These are phyloP conservation scores for Penicillium sp. DNA, from an alignment of 2,329 filamentous ascomycete species.

Conservation along the genomic window DNA sequence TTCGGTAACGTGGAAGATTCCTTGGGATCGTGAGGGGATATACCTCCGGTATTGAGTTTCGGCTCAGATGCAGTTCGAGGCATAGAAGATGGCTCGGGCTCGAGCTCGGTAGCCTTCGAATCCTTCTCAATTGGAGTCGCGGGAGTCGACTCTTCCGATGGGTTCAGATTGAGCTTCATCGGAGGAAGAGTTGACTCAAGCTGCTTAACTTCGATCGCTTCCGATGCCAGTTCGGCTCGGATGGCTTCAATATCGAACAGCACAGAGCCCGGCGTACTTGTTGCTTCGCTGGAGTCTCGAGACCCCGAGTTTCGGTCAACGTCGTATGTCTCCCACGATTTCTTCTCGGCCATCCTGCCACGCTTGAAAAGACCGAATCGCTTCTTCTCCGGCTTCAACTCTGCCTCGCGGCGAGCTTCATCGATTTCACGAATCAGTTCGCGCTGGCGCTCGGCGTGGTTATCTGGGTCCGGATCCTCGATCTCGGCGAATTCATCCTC, in stretches of 20 bases:
- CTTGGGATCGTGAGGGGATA: conserved; percentile 11
- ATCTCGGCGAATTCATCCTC: conserved; percentile 95
- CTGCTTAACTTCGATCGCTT: conserved; percentile 70
- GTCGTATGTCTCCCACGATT: conserved; percentile 93
- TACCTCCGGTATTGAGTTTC: conserved; percentile 8
- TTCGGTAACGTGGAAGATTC: conserved; percentile 13
- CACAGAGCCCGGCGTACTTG: conserved; percentile 51
- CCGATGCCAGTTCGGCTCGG: conserved; percentile 74
- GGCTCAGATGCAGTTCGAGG: conserved; percentile 22
- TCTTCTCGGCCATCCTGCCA: conserved; percentile 71
- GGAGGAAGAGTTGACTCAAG: conserved; percentile 85
- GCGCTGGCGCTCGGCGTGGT: conserved; percentile 80
- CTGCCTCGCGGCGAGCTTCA: conserved; percentile 82
- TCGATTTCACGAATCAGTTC: conserved; percentile 97
- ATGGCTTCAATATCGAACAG: conserved; percentile 97
- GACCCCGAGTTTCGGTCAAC: conserved; percentile 49
- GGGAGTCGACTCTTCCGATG: conserved; percentile 20
- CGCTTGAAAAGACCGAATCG: conserved; percentile 77
- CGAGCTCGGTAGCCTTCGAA: background rate
- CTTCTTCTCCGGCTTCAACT: conserved; percentile 71
- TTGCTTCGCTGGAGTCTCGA: conserved; percentile 26
- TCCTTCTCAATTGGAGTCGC: conserved; percentile 35
- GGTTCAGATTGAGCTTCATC: conserved; percentile 70
- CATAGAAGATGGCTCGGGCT: conserved; percentile 7
- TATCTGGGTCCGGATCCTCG: conserved; percentile 93